Base-by-base conservation (phyloP, 2,329 filamentous ascomycete species). In the Coniochaeta pulveracea region DNA sequence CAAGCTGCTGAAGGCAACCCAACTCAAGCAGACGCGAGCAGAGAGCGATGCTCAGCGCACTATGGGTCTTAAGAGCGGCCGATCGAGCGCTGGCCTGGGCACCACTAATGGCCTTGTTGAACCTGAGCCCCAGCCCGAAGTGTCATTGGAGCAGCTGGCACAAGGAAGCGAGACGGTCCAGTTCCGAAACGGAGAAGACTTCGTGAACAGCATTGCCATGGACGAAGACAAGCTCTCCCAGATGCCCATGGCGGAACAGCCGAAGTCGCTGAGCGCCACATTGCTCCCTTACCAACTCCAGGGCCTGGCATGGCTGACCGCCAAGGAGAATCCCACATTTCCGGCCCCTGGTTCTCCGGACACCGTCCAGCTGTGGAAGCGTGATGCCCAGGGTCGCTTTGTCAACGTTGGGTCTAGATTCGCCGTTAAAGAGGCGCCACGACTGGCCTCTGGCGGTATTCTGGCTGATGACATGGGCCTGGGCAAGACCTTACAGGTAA, bases 391-490 rank as follows among this genome's bases (percentile, higher is more conserved):
- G 23, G 53, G 54, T 4, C 47, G 48, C 11, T 84, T 76, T 45
- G 69, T 66, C 37, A 85, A 82, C 53, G 66, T 84, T 42, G 83
- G 78, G 38, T 89, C 76, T 0, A 77, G 77, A 34, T 88, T 77
- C 49, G 69, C 74, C 8, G 75, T 69, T 7, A 54, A 51, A 0
- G 54, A 52, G 3, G 55, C 66, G 2, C 85, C 85, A 0, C 54
- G 60, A 1, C 64, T 93, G 15, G 74, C 83, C 6, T 83, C 76
- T 32, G 86, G 86, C 12, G 86, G 86, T 19, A 86, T 94, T 32
- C 66, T 94, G 7, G 85, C 85, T 2, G 86, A 94, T 51, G 86
- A 94, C 47, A 94, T 94, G 88, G 86, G 86, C 4, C 58, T 94
- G 5, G 86, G 86, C 16, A 93, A 93, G 60, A 94, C 86, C 1